Base-by-base conservation (phyloP, 345 rosid species). In the Populus simonii region DNA sequence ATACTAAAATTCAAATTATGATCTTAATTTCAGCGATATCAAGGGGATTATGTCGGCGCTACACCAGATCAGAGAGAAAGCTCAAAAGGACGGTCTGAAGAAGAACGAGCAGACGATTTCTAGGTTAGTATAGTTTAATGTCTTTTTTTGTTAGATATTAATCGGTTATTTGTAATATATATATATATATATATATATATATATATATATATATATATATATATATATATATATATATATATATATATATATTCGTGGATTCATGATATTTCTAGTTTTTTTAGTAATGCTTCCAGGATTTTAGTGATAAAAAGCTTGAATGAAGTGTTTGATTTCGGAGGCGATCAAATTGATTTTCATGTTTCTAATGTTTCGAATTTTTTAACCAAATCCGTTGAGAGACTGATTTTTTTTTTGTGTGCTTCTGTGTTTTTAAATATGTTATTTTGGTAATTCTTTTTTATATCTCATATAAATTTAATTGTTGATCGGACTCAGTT, bases 71-170 rank as follows among this genome's bases (percentile, higher is more conserved):
- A 87, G 83, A 79, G 93, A 91, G 89, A 94, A 87, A 80, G 85
- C 98, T 25, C 84, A 91, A 1, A 89, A 87, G 81, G 97, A 92
- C 78, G 92, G 92, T 49, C 91, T 86, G 53, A 91, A 89, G 92
- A 92, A 87, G 87, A 92, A 92, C 80, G 98, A 91, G 76, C 92
- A 92, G 77, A 94, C 94, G 76, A 90, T 94, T 80, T 90, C 92
- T 23, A 94, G 97, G 97, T 91, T 65, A 78, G 41, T 17, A 25
- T 15, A 74, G 61, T 41, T 38, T 15, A 15, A 20, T 17, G 36
- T 47, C 5, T 13, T 9, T 66, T 73, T 62, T 39, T 15, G 22
- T 66, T 22, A 35, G 29, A 36, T 72, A 27, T 23, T 22, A 66
- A 10, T 65, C 68, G 3, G 41, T 17, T 13, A 6, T 36, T 51